These are phyloP conservation scores for Trichoderma sp. DNA, from an alignment of 2,329 filamentous ascomycete species.

Conservation along the genomic window DNA sequence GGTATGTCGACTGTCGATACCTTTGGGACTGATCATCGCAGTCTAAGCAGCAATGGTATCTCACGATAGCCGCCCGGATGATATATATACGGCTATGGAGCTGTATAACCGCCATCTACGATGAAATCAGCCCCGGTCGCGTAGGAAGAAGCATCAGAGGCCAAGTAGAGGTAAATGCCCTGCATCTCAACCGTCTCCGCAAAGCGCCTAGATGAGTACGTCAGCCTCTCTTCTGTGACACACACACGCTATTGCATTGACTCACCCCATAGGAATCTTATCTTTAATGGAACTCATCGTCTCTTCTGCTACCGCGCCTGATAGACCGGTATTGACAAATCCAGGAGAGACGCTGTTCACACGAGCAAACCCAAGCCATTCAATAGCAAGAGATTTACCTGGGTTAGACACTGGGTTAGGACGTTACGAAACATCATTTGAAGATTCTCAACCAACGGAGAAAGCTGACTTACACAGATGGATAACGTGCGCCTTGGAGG, in stretches of 20 bases:
- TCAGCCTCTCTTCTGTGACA: neutral
- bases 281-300: constrained; percentile 38
- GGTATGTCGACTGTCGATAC: too few relatives aligned
- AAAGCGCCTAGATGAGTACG: constrained; percentile 39
- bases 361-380: constrained; percentile 75
- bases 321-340: constrained; percentile 68
- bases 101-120: constrained; percentile 34
- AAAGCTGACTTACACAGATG: constrained; percentile 62
- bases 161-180: constrained; percentile 47
- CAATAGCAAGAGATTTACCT: constrained; percentile 69
- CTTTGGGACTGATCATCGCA: too few relatives aligned
- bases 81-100: constrained; percentile 43
- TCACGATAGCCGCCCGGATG: too few relatives aligned
- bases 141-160: constrained; percentile 20
- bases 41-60: too few relatives aligned
- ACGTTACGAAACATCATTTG: neutral
- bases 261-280: constrained; percentile 26
- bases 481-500: constrained; percentile 44
- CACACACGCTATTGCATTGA: neutral
- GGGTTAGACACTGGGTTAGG: neutral
- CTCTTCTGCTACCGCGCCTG: constrained; percentile 37
- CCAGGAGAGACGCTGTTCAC: constrained; percentile 73
- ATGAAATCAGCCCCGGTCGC: constrained; percentile 23
- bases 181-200: constrained; percentile 65
- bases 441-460: neutral